Evolutionary conservation across 2,329 filamentous ascomycete genomes (phyloP).

Genomic region (Fusarium kyushuense): DNA sequence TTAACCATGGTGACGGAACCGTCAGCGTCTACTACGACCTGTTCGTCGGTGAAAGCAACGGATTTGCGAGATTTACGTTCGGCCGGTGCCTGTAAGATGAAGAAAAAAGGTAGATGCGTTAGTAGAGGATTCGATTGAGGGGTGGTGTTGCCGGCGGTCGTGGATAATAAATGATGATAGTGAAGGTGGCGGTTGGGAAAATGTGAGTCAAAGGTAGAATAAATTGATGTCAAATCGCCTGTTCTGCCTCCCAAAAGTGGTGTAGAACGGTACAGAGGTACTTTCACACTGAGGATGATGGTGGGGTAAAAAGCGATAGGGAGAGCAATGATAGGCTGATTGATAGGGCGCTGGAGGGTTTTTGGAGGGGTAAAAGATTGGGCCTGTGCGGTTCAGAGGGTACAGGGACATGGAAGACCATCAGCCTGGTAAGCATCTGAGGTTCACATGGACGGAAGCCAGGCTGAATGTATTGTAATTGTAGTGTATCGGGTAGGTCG

Average conservation of each 20-base stretch:
- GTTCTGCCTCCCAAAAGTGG: conserved; percentile 34
- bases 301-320: conserved; percentile 28
- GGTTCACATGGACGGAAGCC: conserved; percentile 18
- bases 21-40: conserved; percentile 89
- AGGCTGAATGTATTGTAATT: conserved; percentile 5
- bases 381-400: conserved; percentile 26
- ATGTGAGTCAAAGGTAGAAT: conserved; percentile 47
- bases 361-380: conserved; percentile 45
- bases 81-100: conserved; percentile 45
- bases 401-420: conserved; percentile 15
- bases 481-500: not conserved
- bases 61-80: conserved; percentile 88
- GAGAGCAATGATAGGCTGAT: conserved; percentile 29
- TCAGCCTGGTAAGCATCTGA: conserved; percentile 25
- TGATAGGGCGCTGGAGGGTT: conserved; percentile 39
- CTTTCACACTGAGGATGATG: conserved; percentile 35
- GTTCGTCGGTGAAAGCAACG: conserved; percentile 90
- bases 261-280: conserved; percentile 40
- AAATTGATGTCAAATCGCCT: conserved; percentile 40
- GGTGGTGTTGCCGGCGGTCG: conserved; percentile 15
- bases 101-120: conserved; percentile 32
- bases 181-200: conserved; percentile 46
- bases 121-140: conserved; percentile 24
- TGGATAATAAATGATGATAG: conserved; percentile 19
- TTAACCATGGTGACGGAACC: conserved; percentile 84